phyloP scores from a whole-genome alignment of 192 early-diverging fungal species.

The Linderina pennispora region DNA sequence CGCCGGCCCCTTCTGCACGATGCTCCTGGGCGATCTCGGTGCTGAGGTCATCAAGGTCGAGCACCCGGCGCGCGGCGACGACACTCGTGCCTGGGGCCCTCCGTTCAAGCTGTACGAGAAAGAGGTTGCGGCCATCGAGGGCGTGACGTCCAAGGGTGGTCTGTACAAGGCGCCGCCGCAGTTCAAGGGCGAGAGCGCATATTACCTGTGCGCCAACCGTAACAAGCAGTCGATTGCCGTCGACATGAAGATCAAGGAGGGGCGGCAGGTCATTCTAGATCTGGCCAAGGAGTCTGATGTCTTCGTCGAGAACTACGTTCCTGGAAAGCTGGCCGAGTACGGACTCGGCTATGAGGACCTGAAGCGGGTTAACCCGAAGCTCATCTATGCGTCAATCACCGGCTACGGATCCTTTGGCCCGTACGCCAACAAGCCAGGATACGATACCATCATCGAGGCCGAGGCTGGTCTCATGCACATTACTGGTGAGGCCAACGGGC shows the following conservation, averaged over 20 bases:
- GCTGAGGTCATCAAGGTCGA: constrained; percentile 92
- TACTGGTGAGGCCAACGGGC: constrained; percentile 76
- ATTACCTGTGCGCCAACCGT: constrained; percentile 87
- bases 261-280: constrained; percentile 56
- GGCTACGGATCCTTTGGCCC: constrained; percentile 89
- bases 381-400: constrained; percentile 82
- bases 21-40: too few relatives aligned
- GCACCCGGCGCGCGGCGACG: constrained; percentile 74
- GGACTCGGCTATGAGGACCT: constrained; percentile 75
- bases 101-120: constrained; percentile 40
- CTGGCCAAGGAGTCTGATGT: constrained; percentile 70
- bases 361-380: constrained; percentile 57
- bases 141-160: constrained; percentile 4
- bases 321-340: constrained; percentile 72
- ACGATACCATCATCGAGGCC: constrained; percentile 85
- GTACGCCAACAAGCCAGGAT: constrained; percentile 69
- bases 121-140: too few relatives aligned
- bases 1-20: too few relatives aligned
- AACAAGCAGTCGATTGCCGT: constrained; percentile 90
- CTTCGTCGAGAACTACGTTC: constrained; percentile 88
- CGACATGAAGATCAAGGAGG: constrained; percentile 67
- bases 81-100: constrained; percentile 85
- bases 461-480: constrained; percentile 97
- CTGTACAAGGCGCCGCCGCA: constrained; percentile 39
- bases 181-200: constrained; percentile 64